Base-by-base conservation (phyloP, 177 flowering plant species). In the Vitis hybrid region DNA sequence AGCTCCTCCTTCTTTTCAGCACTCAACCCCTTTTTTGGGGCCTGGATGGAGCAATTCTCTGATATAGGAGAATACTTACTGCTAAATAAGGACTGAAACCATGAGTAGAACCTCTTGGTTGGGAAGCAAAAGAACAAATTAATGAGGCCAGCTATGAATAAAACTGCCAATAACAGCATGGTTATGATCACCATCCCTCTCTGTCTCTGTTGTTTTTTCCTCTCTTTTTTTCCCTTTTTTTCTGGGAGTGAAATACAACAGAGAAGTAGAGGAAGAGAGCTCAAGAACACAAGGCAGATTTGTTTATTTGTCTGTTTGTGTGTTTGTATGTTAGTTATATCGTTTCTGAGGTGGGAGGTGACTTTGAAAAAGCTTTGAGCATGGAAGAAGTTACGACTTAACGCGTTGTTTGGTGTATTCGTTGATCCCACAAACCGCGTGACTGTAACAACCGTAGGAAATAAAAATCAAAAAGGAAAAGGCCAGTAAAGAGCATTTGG, bases 391-490 rank as follows among this genome's bases (percentile, higher is more conserved):
- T 10, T 49, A 78, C 46, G 6, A 35, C 6, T 35, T 6, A 6
- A 35, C 84, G 84, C 84, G 84, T 73, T 67, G 24, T 73, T 66
- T 55, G 79, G 73, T 62, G 66, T 67, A n/a, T 5, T 56, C n/a
- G 24, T 54, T 62, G 77, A 74, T 68, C 81, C 82, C 79, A 82
- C 82, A 80, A 82, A 78, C 75, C 85, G 85, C 85, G 83, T 82
- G 65, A 82, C 52, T 66, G 60, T 40, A 78, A 60, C 63, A 74
- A 66, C 70, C 63, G 73, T 56, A 24, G 2, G 21, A 21, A 27
- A 17, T 1, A 10, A 4, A 17, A 35, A 35, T 35, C 6, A 35
- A 3, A 35, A 35, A 35, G 7, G 46, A 35, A 35, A 35, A 35
- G 46, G 46, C 6, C 46, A 35, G 1, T 5, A 35, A 35, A 35